phyloP scores from a whole-genome alignment of 768 basidiomycete species.

The Suillus subalutaceus region DNA sequence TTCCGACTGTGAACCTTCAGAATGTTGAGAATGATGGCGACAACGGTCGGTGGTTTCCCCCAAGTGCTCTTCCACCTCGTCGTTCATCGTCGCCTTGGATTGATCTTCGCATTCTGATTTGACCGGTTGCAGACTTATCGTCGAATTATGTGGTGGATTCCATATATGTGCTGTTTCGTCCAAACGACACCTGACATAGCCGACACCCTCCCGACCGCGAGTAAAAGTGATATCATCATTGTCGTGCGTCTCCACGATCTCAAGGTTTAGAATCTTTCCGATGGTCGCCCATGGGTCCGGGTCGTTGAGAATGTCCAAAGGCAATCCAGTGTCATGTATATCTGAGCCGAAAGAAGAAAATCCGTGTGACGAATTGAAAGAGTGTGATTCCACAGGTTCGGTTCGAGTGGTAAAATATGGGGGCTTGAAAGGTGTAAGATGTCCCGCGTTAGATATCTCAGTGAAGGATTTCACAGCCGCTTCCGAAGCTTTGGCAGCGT shows the following conservation, averaged over 20 bases:
- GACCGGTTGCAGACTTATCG: too few species aligned
- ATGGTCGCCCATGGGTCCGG: conserved; percentile 36
- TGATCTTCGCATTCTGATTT: neutral
- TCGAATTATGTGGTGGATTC: neutral
- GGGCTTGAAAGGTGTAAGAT: neutral
- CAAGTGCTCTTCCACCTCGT: neutral
- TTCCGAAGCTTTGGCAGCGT: neutral
- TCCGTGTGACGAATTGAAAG: neutral
- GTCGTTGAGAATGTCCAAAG: conserved; percentile 32
- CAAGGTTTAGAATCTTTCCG: conserved; percentile 27
- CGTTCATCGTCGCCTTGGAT: neutral
- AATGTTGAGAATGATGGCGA: neutral
- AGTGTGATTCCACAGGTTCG: neutral
- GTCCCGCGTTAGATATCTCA: neutral
- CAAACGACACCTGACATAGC: conserved; percentile 16
- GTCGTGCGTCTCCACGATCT: neutral
- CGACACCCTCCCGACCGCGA: conserved; percentile 30
- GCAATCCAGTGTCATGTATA: conserved; percentile 3
- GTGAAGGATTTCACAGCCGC: neutral
- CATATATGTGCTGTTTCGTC: neutral
- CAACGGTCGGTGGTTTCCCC: neutral
- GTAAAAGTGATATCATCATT: conserved; percentile 21
- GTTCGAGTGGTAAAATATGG: neutral
- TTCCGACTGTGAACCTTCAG: neutral
- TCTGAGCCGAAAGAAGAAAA: neutral